Evolutionary conservation across 768 basidiomycete species (phyloP).

Genomic region (Boletus tomentosulus): DNA sequence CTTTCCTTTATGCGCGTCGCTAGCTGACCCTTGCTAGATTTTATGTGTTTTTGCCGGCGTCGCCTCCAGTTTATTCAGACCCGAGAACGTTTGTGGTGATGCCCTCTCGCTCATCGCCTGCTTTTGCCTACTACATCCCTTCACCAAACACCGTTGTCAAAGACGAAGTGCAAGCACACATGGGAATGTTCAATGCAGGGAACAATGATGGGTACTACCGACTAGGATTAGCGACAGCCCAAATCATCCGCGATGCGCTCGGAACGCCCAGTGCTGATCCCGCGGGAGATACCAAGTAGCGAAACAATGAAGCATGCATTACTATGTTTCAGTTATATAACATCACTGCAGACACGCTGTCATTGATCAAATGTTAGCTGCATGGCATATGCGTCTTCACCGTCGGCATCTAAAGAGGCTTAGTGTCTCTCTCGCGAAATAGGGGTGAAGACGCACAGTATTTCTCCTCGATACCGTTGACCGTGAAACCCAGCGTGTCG

Average conservation of each 20-base stretch:
- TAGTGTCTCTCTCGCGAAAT: constrained; percentile 2
- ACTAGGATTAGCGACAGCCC: constrained; percentile 66
- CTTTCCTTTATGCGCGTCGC: neutral
- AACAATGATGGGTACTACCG: constrained; percentile 91
- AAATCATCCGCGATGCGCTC: constrained; percentile 57
- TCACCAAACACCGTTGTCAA: constrained; percentile 61
- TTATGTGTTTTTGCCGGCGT: constrained; percentile 73
- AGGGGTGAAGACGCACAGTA: constrained; percentile 67
- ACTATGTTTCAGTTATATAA: constrained; percentile 7
- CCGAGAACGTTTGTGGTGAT: constrained; percentile 77
- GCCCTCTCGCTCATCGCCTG: constrained; percentile 48
- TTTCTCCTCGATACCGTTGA: constrained; percentile 79
- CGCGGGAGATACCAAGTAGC: constrained; percentile 1
- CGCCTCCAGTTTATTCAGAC: constrained; percentile 49
- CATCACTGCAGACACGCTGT: constrained; percentile 1
- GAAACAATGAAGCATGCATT: neutral
- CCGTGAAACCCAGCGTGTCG: constrained; percentile 86
- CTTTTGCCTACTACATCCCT: constrained; percentile 54
- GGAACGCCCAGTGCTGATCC: neutral
- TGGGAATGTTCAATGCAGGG: constrained; percentile 77
- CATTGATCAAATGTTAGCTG: constrained; percentile 51
- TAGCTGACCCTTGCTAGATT: constrained; percentile 45
- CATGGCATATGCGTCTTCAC: constrained; percentile 95
- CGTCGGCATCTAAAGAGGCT: constrained; percentile 72
- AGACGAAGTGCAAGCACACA: constrained; percentile 84